Conservation (phyloP, 2,329 filamentous ascomycete genomes). For the Eutypa lata region DNA sequence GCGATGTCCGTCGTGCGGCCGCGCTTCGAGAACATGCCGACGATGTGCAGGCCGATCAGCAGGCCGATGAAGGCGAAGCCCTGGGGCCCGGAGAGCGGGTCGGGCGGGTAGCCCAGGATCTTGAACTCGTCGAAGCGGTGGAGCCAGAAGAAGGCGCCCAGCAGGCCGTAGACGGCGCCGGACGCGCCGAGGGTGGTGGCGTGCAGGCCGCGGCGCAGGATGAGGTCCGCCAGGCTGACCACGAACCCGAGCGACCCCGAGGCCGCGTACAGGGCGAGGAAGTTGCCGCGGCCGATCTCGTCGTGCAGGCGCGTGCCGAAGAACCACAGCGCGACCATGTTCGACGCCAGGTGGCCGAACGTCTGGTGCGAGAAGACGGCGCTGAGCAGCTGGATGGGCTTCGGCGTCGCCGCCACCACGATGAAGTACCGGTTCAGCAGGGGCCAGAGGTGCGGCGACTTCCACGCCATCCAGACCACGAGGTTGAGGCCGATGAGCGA, state of each 20-base stretch:
- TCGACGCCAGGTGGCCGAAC: conserved; percentile 57
- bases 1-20: conserved; percentile 46
- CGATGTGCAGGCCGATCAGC: conserved; percentile 47
- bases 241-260: conserved; percentile 58
- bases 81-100: conserved; percentile 48
- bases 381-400: conserved; percentile 58
- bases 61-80: conserved; percentile 53
- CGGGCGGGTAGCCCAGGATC: conserved; percentile 55
- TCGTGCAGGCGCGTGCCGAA: conserved; percentile 67
- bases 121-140: conserved; percentile 55
- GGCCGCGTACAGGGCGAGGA: conserved; percentile 64
- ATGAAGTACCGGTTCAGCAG: conserved; percentile 68
- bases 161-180: conserved; percentile 59
- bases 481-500: conserved; percentile 60
- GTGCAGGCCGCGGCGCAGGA: conserved; percentile 42
- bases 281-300: conserved; percentile 65
- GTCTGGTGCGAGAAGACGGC: conserved; percentile 68
- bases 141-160: conserved; percentile 60
- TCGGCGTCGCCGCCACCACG: conserved; percentile 61
- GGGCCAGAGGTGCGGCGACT: conserved; percentile 61
- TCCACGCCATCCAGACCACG: conserved; percentile 57
- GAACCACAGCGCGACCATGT: conserved; percentile 64
- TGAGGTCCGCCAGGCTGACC: conserved; percentile 50
- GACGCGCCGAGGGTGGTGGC: conserved; percentile 64
- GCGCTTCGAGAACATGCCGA: conserved; percentile 40